A percentile compares a stretch with the other conserved stretches of the same genome.
These are phyloP conservation scores for Dipteronia dyeriana DNA, from an alignment of 345 rosid genomes.

Conservation along the genomic window DNA sequence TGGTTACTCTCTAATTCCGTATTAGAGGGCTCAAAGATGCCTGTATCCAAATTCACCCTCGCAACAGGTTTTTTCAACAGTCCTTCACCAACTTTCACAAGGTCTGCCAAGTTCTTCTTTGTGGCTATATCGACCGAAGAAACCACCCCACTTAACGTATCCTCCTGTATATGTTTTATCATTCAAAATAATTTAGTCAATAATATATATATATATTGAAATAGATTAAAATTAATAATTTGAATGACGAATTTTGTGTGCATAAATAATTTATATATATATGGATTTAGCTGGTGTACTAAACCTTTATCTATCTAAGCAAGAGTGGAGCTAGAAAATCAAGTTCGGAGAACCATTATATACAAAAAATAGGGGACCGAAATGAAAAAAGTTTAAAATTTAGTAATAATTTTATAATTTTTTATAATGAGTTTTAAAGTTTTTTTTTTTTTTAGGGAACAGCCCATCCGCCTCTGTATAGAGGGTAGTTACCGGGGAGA, in stretches of 20 bases:
- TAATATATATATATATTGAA: too few species aligned
- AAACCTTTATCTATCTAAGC: too few species aligned
- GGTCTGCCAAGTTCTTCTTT: constrained; percentile 51
- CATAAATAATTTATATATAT: background rate
- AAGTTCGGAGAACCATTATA: too few species aligned
- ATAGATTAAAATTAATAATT: background rate
- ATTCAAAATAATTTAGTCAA: background rate
- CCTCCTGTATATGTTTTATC: constrained; percentile 43
- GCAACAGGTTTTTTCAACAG: constrained; percentile 58
- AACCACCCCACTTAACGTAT: constrained; percentile 50
- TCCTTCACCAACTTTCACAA: constrained; percentile 56
- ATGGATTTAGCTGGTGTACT: too few species aligned
- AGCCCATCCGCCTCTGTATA: too few species aligned
- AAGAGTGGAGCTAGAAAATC: too few species aligned
- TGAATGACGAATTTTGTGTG: background rate
- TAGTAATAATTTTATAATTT: too few species aligned
- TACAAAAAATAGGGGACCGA: too few species aligned
- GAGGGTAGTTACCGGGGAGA: too few species aligned
- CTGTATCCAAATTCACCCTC: constrained; percentile 60
- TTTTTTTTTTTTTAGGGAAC: too few species aligned
- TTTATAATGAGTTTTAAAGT: too few species aligned
- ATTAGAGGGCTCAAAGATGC: constrained; percentile 37
- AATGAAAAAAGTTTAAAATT: too few species aligned
- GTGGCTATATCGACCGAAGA: constrained; percentile 71
- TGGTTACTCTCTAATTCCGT: constrained; percentile 42